Conservation (phyloP, 2,329 filamentous ascomycete species). For the Trichoderma sp. region DNA sequence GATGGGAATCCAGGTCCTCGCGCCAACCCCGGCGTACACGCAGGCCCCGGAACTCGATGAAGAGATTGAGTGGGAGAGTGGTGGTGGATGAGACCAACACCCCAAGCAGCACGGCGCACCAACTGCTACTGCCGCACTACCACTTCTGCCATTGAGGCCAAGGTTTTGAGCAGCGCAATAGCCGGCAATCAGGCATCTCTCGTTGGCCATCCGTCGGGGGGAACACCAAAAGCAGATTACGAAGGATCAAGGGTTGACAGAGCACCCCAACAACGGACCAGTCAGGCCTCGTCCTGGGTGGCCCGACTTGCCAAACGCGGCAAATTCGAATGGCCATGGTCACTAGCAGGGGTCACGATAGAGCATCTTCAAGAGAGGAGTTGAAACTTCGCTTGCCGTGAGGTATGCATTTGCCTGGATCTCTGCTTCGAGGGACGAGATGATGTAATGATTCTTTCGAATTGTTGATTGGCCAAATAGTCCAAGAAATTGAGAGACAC, state of each 20-base stretch:
- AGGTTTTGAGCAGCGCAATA: conserved; percentile 13
- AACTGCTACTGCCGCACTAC: background rate
- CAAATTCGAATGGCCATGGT: conserved; percentile 13
- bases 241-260: conserved; percentile 24
- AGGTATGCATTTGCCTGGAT: conserved; percentile 9
- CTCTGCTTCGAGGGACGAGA: conserved; percentile 7
- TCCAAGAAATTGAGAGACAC: conserved; percentile 25
- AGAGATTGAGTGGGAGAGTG: conserved; percentile 9
- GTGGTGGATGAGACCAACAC: conserved; percentile 18
- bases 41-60: conserved; percentile 5
- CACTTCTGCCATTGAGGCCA: background rate
- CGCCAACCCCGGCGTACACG: conserved; percentile 11
- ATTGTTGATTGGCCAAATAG: conserved; percentile 15
- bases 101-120: conserved; percentile 6
- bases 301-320: conserved; percentile 24
- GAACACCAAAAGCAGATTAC: conserved; percentile 26
- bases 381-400: conserved; percentile 24
- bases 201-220: conserved; percentile 5
- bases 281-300: conserved; percentile 14
- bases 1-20: conserved; percentile 23
- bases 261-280: conserved; percentile 15
- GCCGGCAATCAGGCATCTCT: conserved; percentile 20
- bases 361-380: conserved; percentile 20
- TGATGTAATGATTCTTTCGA: conserved; percentile 13
- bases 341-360: conserved; percentile 10